Conservation (phyloP, 2,329 filamentous ascomycete species). For the Westerdykella ornata region DNA sequence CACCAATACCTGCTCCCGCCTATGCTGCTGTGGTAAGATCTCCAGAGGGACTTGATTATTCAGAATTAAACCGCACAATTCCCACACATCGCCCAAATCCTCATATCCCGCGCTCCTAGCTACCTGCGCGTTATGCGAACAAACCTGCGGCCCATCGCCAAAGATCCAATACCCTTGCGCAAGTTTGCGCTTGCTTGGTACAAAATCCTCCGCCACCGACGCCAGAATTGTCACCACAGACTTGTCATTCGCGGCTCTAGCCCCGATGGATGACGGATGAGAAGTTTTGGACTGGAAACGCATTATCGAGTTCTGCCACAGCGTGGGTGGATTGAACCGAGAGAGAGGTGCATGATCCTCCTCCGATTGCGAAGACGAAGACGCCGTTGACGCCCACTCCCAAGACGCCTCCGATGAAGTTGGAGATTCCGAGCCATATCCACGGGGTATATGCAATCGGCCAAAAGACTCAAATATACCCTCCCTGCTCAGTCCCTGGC, state of each 20-base stretch:
- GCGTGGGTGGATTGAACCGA: slow-evolving; percentile 44
- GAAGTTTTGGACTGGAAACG: slow-evolving; percentile 51
- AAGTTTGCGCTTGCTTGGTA: slow-evolving; percentile 73
- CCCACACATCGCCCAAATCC: slow-evolving; percentile 78
- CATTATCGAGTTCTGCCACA: slow-evolving; percentile 48
- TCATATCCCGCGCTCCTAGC: slow-evolving; percentile 63
- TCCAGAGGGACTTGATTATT: slow-evolving; percentile 68
- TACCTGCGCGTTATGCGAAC: slow-evolving; percentile 72
- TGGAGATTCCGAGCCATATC: slow-evolving; percentile 17
- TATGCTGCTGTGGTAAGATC: slow-evolving; percentile 50
- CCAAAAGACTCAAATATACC: slow-evolving; percentile 60
- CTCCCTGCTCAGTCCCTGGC: slow-evolving; percentile 33
- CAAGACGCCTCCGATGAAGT: slow-evolving; percentile 28
- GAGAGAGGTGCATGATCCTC: slow-evolving; percentile 39
- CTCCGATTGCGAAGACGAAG: slow-evolving; percentile 32
- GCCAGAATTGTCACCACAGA: slow-evolving; percentile 70
- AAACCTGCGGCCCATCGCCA: slow-evolving; percentile 73
- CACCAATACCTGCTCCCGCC: slow-evolving; percentile 57
- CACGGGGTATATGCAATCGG: slow-evolving; percentile 29
- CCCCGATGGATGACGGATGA: slow-evolving; percentile 29
- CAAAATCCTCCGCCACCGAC: slow-evolving; percentile 50
- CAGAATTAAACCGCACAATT: slow-evolving; percentile 68
- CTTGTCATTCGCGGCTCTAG: slow-evolving; percentile 44
- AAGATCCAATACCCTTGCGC: slow-evolving; percentile 78
- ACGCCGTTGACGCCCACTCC: slow-evolving; percentile 35